Evolutionary conservation across 192 early-diverging fungal genomes (phyloP), one percentile per base, ranked within the genome.

Genomic region (Coemansia sp.): DNA sequence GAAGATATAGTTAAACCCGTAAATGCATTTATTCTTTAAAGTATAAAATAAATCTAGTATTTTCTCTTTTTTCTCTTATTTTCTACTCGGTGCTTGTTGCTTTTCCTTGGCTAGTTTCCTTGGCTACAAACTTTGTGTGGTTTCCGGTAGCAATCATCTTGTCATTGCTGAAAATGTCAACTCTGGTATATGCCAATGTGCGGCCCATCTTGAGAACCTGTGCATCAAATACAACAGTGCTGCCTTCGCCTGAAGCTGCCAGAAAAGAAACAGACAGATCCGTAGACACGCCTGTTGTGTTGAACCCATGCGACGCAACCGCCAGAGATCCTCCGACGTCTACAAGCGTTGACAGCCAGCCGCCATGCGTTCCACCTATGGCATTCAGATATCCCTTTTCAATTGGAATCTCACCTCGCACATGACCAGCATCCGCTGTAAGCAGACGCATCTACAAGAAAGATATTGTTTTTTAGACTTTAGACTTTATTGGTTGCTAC

Each of bases 241-340:
- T 54, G 32, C 83, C 83, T 42, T 72, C 74, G 34, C 75, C 75
- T 14, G 83, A 76, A 7, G 71, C 62, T 1, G 77, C 67, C 30
- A 84, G 51, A 57, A 80, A 84, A 22, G 83, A 84, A 45, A 77
- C 71, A 1, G 77, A 80, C 60, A 84, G 32, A 48, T 84, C 82
- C 1, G 77, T 76, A 5, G 82, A 84, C 29, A 84, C 82, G 25
- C 82, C 82, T 0, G 77, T 80, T 6, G 63, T 67, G 32, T 38
- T 56, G 49, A 80, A 66, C 10, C 82, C 82, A 31, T 74, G 67
- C 14, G 73, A 56, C 1, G 82, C 82, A 38, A 84, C 56, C 22
- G 77, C 77, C 61, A 84, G 63, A 42, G 82, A 84, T 12, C 82
- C 82, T 22, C 77, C 82, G 5, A 74, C 73, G 22, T 84, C 82